phyloP scores from a whole-genome alignment of 2,329 filamentous ascomycete species.

The Arthroderma uncinatum region DNA sequence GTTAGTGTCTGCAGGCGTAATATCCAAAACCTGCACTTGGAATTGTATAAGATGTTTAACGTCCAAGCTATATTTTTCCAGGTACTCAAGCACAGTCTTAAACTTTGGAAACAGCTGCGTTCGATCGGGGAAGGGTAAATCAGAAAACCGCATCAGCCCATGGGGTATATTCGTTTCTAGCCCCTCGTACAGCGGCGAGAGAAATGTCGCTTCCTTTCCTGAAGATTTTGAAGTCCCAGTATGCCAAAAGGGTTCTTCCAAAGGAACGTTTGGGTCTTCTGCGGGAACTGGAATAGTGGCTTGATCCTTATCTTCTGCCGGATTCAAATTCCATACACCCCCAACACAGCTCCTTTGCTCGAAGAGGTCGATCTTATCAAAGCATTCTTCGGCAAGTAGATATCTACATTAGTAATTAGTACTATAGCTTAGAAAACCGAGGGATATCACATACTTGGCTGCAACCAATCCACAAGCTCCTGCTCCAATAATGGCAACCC shows the following conservation, averaged over 20 bases:
- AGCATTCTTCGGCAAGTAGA: conserved; percentile 58
- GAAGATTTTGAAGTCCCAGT: conserved; percentile 19
- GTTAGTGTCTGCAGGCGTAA: conserved; percentile 35
- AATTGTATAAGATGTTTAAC: conserved; percentile 58
- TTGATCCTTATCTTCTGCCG: conserved; percentile 37
- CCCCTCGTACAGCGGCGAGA: conserved; percentile 72
- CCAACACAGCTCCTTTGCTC: conserved; percentile 70
- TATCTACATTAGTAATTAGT: conserved; percentile 39
- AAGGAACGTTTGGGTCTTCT: conserved; percentile 48
- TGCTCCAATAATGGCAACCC: conserved; percentile 68
- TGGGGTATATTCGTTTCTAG: conserved; percentile 82
- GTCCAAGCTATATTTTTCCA: conserved; percentile 59
- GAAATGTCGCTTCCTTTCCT: conserved; percentile 47
- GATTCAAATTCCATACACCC: conserved; percentile 76
- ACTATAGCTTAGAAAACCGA: neutral
- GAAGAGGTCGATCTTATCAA: conserved; percentile 61
- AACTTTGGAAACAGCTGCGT: conserved; percentile 65
- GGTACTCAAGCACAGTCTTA: conserved; percentile 59
- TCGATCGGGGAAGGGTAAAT: conserved; percentile 52
- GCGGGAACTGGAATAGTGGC: conserved; percentile 49
- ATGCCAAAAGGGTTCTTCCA: conserved; percentile 51
- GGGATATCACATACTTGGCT: conserved; percentile 45
- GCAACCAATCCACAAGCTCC: conserved; percentile 68
- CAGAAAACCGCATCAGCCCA: conserved; percentile 67
- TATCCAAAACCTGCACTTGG: conserved; percentile 55